phyloP scores from a whole-genome alignment of 495 filamentous ascomycete genomes.

The Neurospora sp. region DNA sequence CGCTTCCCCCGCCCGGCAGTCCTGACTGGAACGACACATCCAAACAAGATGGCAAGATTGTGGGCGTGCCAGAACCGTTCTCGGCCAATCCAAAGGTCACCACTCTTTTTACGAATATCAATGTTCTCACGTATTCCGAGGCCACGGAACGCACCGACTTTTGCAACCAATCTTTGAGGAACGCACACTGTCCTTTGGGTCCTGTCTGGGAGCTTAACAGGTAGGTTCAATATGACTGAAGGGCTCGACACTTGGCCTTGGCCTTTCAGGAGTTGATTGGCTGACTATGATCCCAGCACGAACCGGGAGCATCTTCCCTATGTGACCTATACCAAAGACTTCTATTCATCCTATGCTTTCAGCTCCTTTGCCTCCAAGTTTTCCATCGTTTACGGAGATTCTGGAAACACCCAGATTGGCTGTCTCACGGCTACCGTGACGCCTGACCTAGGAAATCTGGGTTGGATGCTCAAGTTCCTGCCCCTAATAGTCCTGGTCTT shows the following conservation, averaged over 20 bases:
- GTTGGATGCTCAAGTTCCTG: constrained; percentile 62
- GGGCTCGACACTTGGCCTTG: background rate
- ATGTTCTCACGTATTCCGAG: constrained; percentile 66
- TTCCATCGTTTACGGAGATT: constrained; percentile 63
- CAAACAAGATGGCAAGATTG: constrained; percentile 66
- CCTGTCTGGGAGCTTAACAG: constrained; percentile 52
- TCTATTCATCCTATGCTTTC: constrained; percentile 76
- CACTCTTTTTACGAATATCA: constrained; percentile 57
- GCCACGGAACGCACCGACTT: constrained; percentile 48
- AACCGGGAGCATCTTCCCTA: constrained; percentile 25
- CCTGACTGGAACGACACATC: constrained; percentile 47
- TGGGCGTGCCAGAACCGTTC: constrained; percentile 42
- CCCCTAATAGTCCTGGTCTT: constrained; percentile 69
- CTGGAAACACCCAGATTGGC: constrained; percentile 48
- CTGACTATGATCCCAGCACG: background rate
- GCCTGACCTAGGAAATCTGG: constrained; percentile 57
- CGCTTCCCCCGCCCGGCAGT: constrained; percentile 44
- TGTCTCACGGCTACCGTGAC: constrained; percentile 77
- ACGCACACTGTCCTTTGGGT: constrained; percentile 62
- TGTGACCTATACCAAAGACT: constrained; percentile 67
- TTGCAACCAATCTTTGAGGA: constrained; percentile 48
- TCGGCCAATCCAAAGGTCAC: constrained; percentile 47
- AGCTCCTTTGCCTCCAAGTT: constrained; percentile 65
- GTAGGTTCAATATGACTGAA: constrained; percentile 32
- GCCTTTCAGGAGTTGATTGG: background rate